These are phyloP conservation scores for Salvia splendens DNA, from an alignment of 257 asterid genomes.

Conservation along the genomic window DNA sequence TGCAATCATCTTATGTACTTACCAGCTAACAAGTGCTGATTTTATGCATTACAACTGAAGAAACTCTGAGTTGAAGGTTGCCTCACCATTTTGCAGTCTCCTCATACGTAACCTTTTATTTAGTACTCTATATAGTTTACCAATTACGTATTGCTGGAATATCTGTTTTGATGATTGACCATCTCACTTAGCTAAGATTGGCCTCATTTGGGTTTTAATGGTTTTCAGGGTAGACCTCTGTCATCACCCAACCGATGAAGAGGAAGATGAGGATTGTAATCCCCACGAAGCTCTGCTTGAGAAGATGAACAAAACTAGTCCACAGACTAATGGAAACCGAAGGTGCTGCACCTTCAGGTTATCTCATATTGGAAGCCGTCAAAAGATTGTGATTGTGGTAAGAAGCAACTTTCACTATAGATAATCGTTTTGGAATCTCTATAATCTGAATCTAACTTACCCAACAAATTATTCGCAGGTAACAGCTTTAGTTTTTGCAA, in stretches of 20 bases:
- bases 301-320: conserved; percentile 49
- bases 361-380: conserved; percentile 76
- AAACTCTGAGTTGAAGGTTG: conserved; percentile 2
- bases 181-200: background rate
- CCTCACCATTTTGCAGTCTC: conserved; percentile 14
- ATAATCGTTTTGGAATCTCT: conserved; percentile 5
- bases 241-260: conserved; percentile 84
- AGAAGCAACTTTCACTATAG: conserved; percentile 14
- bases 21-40: conserved; percentile 6
- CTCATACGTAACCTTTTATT: conserved; percentile 8
- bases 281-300: conserved; percentile 70
- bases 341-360: conserved; percentile 64
- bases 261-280: conserved; percentile 74
- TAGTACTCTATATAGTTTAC: background rate
- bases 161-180: background rate
- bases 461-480: conserved; percentile 52
- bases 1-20: background rate
- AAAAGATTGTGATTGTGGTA: conserved; percentile 87
- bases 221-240: conserved; percentile 95
- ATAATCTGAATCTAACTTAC: conserved; percentile 28
- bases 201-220: conserved; percentile 28
- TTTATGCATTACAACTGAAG: background rate
- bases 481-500: conserved; percentile 55
- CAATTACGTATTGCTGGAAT: conserved; percentile 7
- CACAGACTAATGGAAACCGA: conserved; percentile 43